Base-by-base conservation (phyloP, 1,284 basidiomycete genomes). In the Melampsora larici-populina region DNA sequence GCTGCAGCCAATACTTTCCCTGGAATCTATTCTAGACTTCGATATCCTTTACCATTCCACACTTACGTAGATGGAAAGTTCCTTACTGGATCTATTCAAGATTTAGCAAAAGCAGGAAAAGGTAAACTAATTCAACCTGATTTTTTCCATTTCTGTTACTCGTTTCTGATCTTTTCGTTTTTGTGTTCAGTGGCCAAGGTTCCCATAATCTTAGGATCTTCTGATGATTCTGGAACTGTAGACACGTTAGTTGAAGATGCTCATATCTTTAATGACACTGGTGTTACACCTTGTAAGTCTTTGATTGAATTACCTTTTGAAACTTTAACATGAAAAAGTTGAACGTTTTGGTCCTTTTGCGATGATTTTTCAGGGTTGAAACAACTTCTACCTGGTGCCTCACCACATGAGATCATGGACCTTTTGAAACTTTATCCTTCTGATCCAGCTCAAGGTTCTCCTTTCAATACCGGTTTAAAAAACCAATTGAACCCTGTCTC, bases 131-230 rank as follows among this genome's bases (percentile, higher is more conserved):
- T 58, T 18, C 26, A 4, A 58, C 9, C 21, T 43, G n/a, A 1
- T 43, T 7, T 9, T n/a, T n/a, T n/a, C n/a, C n/a, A n/a, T n/a
- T n/a, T n/a, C n/a, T n/a, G n/a, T 43, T 1, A 13, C 5, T 11
- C 11, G 40, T 43, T 43, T 11, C 40, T 43, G 6, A 11, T 29
- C n/a, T 29, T 13, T 58, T 7, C 1, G 7, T 43, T 43, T 43
- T n/a, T n/a, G n/a, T n/a, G n/a, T n/a, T n/a, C n/a, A 58, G 55
- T 58, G 55, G 21, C 55, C 55, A 58, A 58, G 26, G 21, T 58
- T 58, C 55, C 21, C n/a, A 29, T 58, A 1, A 24, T 58, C 21
- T 1, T 29, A 29, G 55, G 55, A 58, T 24, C 26, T 1, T 1
- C 55, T 8, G 55, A 58, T 58, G 55, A 58, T 24, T 58, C n/a